phyloP scores from a whole-genome alignment of 2,329 filamentous ascomycete species.

The Aplosporella prunicola region DNA sequence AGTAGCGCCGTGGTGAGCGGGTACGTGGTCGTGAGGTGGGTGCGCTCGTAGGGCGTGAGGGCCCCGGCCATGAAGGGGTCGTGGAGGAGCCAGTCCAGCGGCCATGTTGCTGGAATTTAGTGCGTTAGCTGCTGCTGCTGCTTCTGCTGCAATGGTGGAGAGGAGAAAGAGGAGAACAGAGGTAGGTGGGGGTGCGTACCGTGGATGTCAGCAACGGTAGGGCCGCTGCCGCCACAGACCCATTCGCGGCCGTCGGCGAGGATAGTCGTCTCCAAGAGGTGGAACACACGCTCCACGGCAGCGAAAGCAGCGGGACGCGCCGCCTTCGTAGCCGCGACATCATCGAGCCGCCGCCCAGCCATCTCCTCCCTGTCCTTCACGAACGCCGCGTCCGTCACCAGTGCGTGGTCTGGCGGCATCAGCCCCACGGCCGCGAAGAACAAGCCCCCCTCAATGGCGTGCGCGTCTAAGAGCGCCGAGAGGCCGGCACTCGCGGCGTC shows the following conservation, averaged over 20 bases:
- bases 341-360: conserved; percentile 9
- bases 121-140: too few species aligned
- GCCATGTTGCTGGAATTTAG: too few species aligned
- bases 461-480: conserved; percentile 46
- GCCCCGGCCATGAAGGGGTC: conserved; percentile 37
- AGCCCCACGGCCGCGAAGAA: conserved; percentile 45
- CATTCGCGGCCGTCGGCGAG: conserved; percentile 56
- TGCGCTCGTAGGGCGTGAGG: conserved; percentile 24
- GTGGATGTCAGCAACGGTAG: conserved; percentile 58
- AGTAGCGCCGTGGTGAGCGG: not conserved
- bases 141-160: too few species aligned
- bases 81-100: conserved; percentile 51
- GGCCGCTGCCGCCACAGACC: conserved; percentile 45
- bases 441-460: conserved; percentile 47
- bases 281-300: conserved; percentile 45
- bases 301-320: conserved; percentile 47
- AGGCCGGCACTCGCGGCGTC: conserved; percentile 35
- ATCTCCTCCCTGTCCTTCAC: conserved; percentile 2
- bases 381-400: conserved; percentile 7
- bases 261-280: conserved; percentile 51
- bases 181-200: conserved; percentile 29
- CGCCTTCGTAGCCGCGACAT: conserved; percentile 26
- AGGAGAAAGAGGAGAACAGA: not conserved
- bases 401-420: conserved; percentile 38
- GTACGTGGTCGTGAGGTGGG: not conserved